Evolutionary conservation across 495 filamentous ascomycete genomes (phyloP), one percentile per base, ranked within the genome.

Genomic region (Hyaloscypha hepaticicola): DNA sequence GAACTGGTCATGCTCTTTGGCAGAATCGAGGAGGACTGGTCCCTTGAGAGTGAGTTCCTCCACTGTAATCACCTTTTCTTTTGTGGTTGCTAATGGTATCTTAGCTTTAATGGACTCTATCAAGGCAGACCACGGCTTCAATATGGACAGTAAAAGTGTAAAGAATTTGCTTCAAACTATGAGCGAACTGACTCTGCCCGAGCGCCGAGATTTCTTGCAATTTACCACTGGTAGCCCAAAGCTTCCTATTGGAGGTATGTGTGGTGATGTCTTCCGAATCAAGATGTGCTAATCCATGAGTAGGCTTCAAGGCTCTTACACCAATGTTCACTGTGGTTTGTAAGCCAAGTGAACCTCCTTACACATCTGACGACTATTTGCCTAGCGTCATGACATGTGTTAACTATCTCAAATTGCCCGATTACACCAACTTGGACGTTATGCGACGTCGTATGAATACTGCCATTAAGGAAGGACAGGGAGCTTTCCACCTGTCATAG

Each of bases 371-470:
- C 73, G 96, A 98, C 76, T 98, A 97, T 69, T 82, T 99, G 34
- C 93, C 96, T 26, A 97, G 93, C 71, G 96, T 98, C 72, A 99
- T 99, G 96, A 99, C 96, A 51, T 98, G 96, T 75, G 95, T 96
- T 74, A 99, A 99, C 74, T 99, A 99, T 74, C 89, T 99, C 68
- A 99, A 99, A 76, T 82, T 99, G 71, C 96, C 96, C 24, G 93
- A 99, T 77, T 99, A 99, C 77, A 94, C 88, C 69, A 85, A 78
- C 70, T 77, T 97, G 65, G 84, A 92, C 19, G 82, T 90, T 41
- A 83, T 99, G 72, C 85, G 82, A 61, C 81, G 87, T 69, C 88
- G 88, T 73, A 78, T 99, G 33, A 86, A 86, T 50, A 87, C 90
- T 58, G 96, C 96, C 48, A 96, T 96, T 70, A 89, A 87, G 74